Evolutionary conservation across 805 yeast genomes (phyloP), one percentile per base, ranked within the genome.

Genomic region (Debaryomyces maramus): DNA sequence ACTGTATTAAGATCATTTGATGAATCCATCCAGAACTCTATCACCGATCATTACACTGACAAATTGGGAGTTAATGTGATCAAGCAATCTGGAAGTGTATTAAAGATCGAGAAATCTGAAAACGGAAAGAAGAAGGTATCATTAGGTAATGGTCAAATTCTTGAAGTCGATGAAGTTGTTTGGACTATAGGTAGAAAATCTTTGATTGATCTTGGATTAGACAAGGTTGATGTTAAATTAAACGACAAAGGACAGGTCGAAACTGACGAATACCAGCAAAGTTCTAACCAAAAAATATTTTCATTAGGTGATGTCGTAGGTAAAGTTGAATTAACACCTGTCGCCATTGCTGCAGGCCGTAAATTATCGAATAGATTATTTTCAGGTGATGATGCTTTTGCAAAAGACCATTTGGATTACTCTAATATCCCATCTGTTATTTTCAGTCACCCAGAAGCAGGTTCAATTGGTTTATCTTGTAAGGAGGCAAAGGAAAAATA

Each of bases 401-500:
- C 78, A 47, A 62, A 79, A 34, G 86, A 83, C 61, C 88, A 90
- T 60, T 88, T 87, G 62, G 97, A 89, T 61, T 93, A 83, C 65
- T 67, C 61, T 20, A 86, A 90, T 58, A 80, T 93, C 36, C 99
- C 99, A 31, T 85, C 96, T 32, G 99, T 83, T n/a, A 77, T 93
- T n/a, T 93, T 93, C 64, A 82, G 97, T 3, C 99, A 93, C 65
- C 99, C 99, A 22, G 98, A 91, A 68, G 95, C 95, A 5, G 99
- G 97, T 38, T 76, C 95, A 5, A 82, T 91, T 62, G 99, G 99
- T 37, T 67, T 93, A 40, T 73, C 87, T 40, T 95, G 89, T 65
- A 70, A 73, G 41, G 82, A 80, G 47, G 99, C 99, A 32, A 67
- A 77, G 45, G 81, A 70, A 40, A 72, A 88, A 67, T 90, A 76